Base-by-base conservation (phyloP, 441 rosid species). In the Gossypium gossypioides region DNA sequence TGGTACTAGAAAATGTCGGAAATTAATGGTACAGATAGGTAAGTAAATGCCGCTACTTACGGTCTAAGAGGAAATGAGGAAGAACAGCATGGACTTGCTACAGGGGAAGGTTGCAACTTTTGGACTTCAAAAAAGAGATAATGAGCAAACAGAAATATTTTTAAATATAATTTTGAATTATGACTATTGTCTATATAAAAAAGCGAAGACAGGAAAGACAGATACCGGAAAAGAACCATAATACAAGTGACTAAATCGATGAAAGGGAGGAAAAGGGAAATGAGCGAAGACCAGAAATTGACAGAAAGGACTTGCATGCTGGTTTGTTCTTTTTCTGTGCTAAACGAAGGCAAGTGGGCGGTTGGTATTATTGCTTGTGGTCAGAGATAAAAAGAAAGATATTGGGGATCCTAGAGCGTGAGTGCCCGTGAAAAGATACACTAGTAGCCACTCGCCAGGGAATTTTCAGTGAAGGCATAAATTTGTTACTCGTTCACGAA, bases 311-410 rank as follows among this genome's bases (percentile, higher is more conserved):
- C 58, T 68, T 16, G 71, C 72, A 73, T 50, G 77, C 69, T 29
- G 60, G 50, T 29, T 73, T 67, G 64, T 57, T 73, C 56, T 72
- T 72, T 73, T 73, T 59, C 69, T 74, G 66, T 54, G 69, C 72
- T 5, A 72, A 63, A 72, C n/a, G 42, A 73, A 55, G 68, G 76
- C 79, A 74, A 78, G 78, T 75, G 76, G 78, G 74, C 76, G 71
- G 57, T 55, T 19, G 51, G 61, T 21, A 61, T 79, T 70, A 76
- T 74, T 76, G 72, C 59, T 50, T 22, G 52, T 52, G 50, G 59
- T 42, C 69, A 62, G 76, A 19, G 7, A 58, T 55, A 44, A 27
- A 42, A 32, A 57, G 62, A 34, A 34, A 27, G 50, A 34, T 57
- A 40, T 7, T 12, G 65, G 62, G 61, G 72, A 57, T 51, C 56